These are phyloP conservation scores for Clavispora santaluciae DNA, from an alignment of 805 yeast species.

Conservation along the genomic window DNA sequence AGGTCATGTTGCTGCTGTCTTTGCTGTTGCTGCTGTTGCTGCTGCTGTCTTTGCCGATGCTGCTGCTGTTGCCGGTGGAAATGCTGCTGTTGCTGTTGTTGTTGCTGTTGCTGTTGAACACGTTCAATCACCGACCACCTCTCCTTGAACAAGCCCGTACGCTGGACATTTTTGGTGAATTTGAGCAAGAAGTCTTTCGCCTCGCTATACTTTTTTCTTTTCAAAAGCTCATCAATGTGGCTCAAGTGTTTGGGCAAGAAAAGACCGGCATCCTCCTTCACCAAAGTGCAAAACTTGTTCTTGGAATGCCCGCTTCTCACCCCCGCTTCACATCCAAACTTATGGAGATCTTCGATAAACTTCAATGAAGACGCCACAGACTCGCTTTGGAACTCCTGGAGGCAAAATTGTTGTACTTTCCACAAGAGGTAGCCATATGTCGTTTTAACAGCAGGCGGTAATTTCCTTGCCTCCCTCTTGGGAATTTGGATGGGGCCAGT, in stretches of 20 bases:
- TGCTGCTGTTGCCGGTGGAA: constrained; percentile 40
- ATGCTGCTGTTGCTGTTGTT: constrained; percentile 30
- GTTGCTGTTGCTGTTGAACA: constrained; percentile 21
- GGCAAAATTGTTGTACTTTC: constrained; percentile 28
- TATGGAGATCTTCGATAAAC: constrained; percentile 28
- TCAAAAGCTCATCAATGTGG: constrained; percentile 33
- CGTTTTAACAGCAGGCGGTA: constrained; percentile 32
- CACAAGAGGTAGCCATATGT: constrained; percentile 40
- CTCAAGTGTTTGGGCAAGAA: constrained; percentile 39
- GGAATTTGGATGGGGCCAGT: constrained; percentile 21
- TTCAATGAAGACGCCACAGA: constrained; percentile 17
- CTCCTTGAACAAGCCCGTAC: constrained; percentile 34
- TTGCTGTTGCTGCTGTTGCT: constrained; percentile 24
- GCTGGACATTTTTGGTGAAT: constrained; percentile 31
- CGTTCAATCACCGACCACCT: constrained; percentile 30
- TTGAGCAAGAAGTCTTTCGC: constrained; percentile 35
- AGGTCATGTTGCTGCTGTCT: constrained; percentile 30
- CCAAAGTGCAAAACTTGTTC: constrained; percentile 20
- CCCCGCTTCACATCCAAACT: constrained; percentile 38
- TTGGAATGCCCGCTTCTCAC: constrained; percentile 24
- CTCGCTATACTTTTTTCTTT: constrained; percentile 27
- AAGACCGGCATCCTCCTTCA: constrained; percentile 13
- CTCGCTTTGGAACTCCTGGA: constrained; percentile 9
- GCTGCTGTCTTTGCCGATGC: constrained; percentile 43
- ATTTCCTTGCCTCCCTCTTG: constrained; percentile 19